Evolutionary conservation across 345 rosid species (phyloP), one percentile per base, ranked within the genome.

Genomic region (Pistacia integerrima): DNA sequence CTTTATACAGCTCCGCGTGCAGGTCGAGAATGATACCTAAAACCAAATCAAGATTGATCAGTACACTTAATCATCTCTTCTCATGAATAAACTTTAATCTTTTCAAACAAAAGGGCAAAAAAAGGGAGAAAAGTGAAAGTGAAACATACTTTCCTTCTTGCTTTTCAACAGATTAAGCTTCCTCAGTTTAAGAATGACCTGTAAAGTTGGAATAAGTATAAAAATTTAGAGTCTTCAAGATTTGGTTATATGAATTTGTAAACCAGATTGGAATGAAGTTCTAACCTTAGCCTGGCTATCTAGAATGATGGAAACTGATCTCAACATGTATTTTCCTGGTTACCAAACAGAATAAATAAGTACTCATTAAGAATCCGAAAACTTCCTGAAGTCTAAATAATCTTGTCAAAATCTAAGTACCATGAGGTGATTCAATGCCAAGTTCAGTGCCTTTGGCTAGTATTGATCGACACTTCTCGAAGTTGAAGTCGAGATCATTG

Each of bases 381-480:
- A 41, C 46, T 41, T 41, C 1, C 6, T 5, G 46, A 7, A 48
- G 49, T 48, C 59, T 54, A 4, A 16, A 54, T 54, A 38, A 16
- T 9, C n/a, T n/a, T 16, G 17, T 63, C 33, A 20, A 55, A 55
- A 57, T 66, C n/a, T 48, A 70, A 59, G 52, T 86, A 93, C 99
- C 98, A 54, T 96, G 92, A 5, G 94, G 90, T 46, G 93, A 86
- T 82, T 92, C 92, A 17, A 93, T 88, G 2, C 89, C 91, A 51
- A 96, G 94, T 72, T 88, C 80, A 0, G 96, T 69, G 59, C 98
- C 99, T 33, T 82, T 82, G 58, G 98, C 88, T 60, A 93, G 93
- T 17, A 90, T 36, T 4, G 87, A 86, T 58, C 82, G 84, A 77
- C 81, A 83, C 69, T 86, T 90, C 36, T 92, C 83, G 51, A 96